Conservation (phyloP, 305 asterid species). For the Fraxinus xanthoxyloides region DNA sequence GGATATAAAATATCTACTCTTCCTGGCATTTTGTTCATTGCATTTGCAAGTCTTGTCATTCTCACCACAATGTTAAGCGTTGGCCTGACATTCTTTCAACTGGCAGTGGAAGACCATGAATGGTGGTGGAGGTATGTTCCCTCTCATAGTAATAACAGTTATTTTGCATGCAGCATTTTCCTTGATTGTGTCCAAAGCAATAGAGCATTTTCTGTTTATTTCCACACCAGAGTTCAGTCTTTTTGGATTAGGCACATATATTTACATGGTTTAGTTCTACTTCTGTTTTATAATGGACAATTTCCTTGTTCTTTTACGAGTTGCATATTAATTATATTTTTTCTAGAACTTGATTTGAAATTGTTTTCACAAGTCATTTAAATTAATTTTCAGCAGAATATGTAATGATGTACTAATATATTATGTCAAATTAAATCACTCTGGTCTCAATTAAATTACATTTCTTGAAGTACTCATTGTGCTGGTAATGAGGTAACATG, state of each 20-base stretch:
- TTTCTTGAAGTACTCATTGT: neutral
- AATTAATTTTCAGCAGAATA: neutral
- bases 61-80: constrained; percentile 62
- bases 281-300: neutral
- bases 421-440: neutral
- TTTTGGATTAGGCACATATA: neutral
- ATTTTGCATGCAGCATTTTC: neutral
- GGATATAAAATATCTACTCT: constrained; percentile 64
- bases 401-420: neutral
- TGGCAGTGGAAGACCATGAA: constrained; percentile 67
- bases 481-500: neutral
- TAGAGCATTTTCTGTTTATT: neutral
- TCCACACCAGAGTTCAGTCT: neutral
- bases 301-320: neutral
- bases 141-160: constrained; percentile 10
- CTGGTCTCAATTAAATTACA: neutral
- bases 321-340: neutral
- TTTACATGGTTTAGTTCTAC: neutral
- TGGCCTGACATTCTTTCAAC: constrained; percentile 76
- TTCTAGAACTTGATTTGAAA: neutral
- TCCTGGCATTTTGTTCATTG: constrained; percentile 51
- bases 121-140: constrained; percentile 89
- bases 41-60: constrained; percentile 56
- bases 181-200: neutral
- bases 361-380: neutral